phyloP scores from a whole-genome alignment of 768 basidiomycete species.

The Chalciporus chontae region DNA sequence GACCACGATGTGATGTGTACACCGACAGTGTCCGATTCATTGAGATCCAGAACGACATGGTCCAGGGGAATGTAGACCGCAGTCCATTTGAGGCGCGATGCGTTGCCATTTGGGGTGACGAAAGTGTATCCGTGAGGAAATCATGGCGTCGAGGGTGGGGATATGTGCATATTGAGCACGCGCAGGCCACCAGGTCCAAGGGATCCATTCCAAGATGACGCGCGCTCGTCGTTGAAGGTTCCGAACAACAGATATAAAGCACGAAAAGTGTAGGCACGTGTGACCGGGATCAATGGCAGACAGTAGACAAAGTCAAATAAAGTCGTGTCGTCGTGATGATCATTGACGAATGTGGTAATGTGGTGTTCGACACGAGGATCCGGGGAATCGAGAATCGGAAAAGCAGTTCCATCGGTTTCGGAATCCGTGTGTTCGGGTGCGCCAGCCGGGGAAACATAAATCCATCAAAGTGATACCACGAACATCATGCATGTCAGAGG shows the following conservation, averaged over 20 bases:
- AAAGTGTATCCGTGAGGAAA: conserved; percentile 2
- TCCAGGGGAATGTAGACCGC: conserved; percentile 5
- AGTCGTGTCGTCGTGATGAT: not conserved
- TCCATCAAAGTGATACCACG: conserved; percentile 4
- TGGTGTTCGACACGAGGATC: conserved; percentile 22
- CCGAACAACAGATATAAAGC: conserved; percentile 12
- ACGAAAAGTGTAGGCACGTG: conserved; percentile 1
- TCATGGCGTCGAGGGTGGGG: conserved; percentile 1
- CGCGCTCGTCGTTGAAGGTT: conserved; percentile 8
- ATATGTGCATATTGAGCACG: conserved; percentile 3
- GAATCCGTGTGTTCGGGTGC: conserved; percentile 5
- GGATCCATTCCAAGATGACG: conserved; percentile 3
- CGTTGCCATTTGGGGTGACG: conserved; percentile 12
- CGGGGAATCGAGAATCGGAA: conserved; percentile 24
- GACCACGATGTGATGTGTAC: not conserved
- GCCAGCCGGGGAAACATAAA: not conserved
- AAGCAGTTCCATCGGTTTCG: conserved; percentile 19
- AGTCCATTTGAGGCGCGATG: conserved; percentile 5
- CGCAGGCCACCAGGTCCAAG: not conserved
- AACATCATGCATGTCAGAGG: conserved; percentile 9
- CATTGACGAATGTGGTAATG: conserved; percentile 5
- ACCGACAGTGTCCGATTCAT: not conserved
- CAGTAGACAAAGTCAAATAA: not conserved
- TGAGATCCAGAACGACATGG: conserved; percentile 6
- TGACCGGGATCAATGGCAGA: not conserved